Base-by-base conservation (phyloP, 371 early-diverging fungal genomes). In the Mortierella sp. region DNA sequence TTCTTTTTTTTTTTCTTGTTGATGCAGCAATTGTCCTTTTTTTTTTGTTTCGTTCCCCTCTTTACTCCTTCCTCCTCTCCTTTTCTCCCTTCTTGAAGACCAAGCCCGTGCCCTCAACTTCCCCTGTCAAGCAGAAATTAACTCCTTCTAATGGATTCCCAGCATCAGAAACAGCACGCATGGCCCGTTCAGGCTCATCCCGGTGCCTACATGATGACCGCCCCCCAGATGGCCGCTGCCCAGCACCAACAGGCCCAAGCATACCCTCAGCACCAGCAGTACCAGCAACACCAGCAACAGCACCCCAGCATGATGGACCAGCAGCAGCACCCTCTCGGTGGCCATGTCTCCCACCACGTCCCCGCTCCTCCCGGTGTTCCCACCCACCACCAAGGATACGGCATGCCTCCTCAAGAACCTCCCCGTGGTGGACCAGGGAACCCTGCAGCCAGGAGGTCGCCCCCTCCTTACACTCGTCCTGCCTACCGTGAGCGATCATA, bases 401-500 rank as follows among this genome's bases (percentile, higher is more conserved):
- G 75, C 22, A 67, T 73, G 45, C 85, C 85, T 53, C 86, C 86
- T 31, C 74, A 75, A 44, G 71, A 71, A 34, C 52, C 66, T 71
- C 80, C 72, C 37, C 83, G 80, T 65, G 83, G 83, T 58, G 72
- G 75, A 64, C 85, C 52, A 9, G n/a, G n/a, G n/a, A 26, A 31
- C 13, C 6, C 48, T 44, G 68, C 74, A 24, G 53, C 72, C 29
- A 77, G 76, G 34, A 68, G 77, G 44, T 74, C 82, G 16, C 82
- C 82, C 41, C 82, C 86, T 50, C 85, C 87, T 14, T 71, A 67
- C 64, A n/a, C n/a, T n/a, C 69, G 77, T 34, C 67, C 73, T 40
- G 77, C 75, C 2, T 85, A 85, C 73, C 88, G 87, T 79, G 90
- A 89, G 64, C 85, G 87, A 55, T 90, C 87, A 37, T 85, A 86